These are phyloP conservation scores for Leptomonas pyrrhocoris DNA, from an alignment of 208 protist species.

Conservation along the genomic window DNA sequence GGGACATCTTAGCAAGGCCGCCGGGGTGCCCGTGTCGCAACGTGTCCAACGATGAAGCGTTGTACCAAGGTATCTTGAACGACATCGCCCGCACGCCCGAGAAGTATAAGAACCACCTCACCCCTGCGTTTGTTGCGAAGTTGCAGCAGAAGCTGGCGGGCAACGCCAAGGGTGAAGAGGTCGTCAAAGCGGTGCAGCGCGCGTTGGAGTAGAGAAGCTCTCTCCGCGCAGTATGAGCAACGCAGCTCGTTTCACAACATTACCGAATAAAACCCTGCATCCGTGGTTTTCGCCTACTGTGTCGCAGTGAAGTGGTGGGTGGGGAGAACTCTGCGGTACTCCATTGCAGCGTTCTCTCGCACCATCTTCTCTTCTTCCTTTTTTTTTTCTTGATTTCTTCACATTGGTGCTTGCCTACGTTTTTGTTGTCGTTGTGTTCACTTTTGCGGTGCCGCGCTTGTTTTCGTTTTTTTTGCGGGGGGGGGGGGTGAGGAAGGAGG, in stretches of 20 bases:
- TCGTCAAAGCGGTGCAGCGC: constrained; percentile 28
- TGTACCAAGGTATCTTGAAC: constrained; percentile 38
- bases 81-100: constrained; percentile 38
- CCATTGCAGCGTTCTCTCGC: too few species aligned
- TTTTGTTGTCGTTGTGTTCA: too few species aligned
- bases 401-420: too few species aligned
- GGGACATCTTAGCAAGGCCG: constrained; percentile 31
- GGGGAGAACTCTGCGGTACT: too few species aligned
- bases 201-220: neutral
- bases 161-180: constrained; percentile 37
- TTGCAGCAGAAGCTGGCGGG: constrained; percentile 23
- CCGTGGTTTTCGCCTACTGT: neutral
- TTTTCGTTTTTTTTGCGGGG: too few species aligned
- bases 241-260: too few species aligned
- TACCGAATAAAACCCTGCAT: neutral
- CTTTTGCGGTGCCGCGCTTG: too few species aligned
- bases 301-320: too few species aligned
- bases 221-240: too few species aligned
- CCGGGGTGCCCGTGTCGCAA: constrained; percentile 48
- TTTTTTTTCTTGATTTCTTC: too few species aligned
- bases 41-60: constrained; percentile 41
- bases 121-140: constrained; percentile 19
- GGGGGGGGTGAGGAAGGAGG: too few species aligned
- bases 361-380: too few species aligned
- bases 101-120: constrained; percentile 31